These are phyloP conservation scores for Hansenula lynferdii DNA, from an alignment of 1,139 yeast genomes.

Conservation along the genomic window DNA sequence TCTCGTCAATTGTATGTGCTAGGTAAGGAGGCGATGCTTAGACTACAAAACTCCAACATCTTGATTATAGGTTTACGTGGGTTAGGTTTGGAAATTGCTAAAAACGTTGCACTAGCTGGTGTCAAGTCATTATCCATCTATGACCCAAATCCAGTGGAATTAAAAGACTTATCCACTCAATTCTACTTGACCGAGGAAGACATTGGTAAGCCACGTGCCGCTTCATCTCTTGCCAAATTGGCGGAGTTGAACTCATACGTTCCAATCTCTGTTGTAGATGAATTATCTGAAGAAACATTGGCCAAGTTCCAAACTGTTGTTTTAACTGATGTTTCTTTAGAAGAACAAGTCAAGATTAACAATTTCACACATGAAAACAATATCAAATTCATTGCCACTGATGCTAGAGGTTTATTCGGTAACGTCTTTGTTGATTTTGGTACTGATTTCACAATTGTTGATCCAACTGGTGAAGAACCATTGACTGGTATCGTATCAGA, in stretches of 20 bases:
- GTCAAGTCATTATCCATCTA: slow-evolving; percentile 87
- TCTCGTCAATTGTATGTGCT: slow-evolving; percentile 93
- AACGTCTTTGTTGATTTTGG: slow-evolving; percentile 90
- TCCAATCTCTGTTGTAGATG: slow-evolving; percentile 68
- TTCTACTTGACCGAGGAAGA: slow-evolving; percentile 73
- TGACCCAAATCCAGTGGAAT: slow-evolving; percentile 67
- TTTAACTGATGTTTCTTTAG: slow-evolving; percentile 66
- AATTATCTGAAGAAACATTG: slow-evolving; percentile 47
- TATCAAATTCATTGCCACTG: slow-evolving; percentile 79
- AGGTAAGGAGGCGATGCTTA: slow-evolving; percentile 96
- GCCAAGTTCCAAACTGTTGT: slow-evolving; percentile 71
- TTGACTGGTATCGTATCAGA: slow-evolving; percentile 81
- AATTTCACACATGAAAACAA: slow-evolving; percentile 65
- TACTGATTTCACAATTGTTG: slow-evolving; percentile 69
- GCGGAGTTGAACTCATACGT: slow-evolving; percentile 87
- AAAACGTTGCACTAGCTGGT: slow-evolving; percentile 95
- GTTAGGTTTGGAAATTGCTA: slow-evolving; percentile 92
- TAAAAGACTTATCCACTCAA: slow-evolving; percentile 82
- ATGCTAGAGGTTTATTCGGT: slow-evolving; percentile 85
- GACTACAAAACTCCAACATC: slow-evolving; percentile 91
- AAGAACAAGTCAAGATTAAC: slow-evolving; percentile 73
- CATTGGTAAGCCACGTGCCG: slow-evolving; percentile 74
- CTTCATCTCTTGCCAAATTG: slow-evolving; percentile 57
- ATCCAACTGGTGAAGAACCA: slow-evolving; percentile 92
- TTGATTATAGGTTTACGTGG: slow-evolving; percentile 86